phyloP scores from a whole-genome alignment of 164 flowering plant genomes.

The Kingdonia uniflora region DNA sequence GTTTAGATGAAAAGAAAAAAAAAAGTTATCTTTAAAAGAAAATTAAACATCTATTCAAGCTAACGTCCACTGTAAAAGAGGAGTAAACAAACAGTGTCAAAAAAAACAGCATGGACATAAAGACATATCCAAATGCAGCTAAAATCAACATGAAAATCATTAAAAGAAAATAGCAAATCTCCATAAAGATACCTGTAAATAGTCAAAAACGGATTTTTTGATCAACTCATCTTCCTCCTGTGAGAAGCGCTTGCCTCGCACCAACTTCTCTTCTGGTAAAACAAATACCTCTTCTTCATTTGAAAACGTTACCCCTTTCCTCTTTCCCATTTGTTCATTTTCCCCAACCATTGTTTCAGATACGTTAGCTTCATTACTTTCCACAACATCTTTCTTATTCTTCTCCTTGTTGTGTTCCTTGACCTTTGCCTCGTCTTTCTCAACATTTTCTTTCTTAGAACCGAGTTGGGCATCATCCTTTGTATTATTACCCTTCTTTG shows the following conservation, averaged over 20 bases:
- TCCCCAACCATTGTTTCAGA: not conserved
- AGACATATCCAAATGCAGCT: too few relatives aligned
- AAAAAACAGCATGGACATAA: too few relatives aligned
- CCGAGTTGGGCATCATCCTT: not conserved
- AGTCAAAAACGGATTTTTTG: slow-evolving; percentile 26
- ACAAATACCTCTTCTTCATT: slow-evolving; percentile 32
- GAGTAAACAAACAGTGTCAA: too few relatives aligned
- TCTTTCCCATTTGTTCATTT: slow-evolving; percentile 6
- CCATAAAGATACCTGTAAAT: slow-evolving; percentile 15
- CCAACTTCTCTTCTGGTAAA: slow-evolving; percentile 16
- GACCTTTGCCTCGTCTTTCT: slow-evolving; percentile 1
- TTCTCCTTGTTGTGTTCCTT: not conserved
- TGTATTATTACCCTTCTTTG: not conserved
- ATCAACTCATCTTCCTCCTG: slow-evolving; percentile 37
- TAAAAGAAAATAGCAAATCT: not conserved
- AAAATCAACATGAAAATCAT: not conserved
- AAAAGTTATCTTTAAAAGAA: too few relatives aligned
- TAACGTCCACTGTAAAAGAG: too few relatives aligned
- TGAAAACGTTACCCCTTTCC: slow-evolving; percentile 30
- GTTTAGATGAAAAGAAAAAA: too few relatives aligned
- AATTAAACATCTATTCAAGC: too few relatives aligned
- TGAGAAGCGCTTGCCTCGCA: slow-evolving; percentile 39
- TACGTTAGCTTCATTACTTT: too few relatives aligned
- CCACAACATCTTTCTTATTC: not conserved
- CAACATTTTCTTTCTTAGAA: not conserved